Percentiles rank a stretch among this genome's conserved stretches.
phyloP scores from a whole-genome alignment of 306 rosid genomes.

The Senna tora region DNA sequence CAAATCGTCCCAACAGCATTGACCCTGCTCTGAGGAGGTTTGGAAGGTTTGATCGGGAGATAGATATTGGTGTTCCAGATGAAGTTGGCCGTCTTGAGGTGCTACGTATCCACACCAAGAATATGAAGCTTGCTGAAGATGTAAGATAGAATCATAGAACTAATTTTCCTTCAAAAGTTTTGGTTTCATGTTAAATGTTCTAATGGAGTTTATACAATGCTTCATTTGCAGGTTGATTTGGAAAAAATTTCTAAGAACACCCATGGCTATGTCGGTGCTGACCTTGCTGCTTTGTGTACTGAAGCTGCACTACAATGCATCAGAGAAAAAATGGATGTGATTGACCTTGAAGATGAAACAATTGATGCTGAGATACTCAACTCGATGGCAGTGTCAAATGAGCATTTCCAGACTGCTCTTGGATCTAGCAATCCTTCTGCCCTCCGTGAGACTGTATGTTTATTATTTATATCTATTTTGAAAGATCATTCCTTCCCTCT shows the following conservation, averaged over 20 bases:
- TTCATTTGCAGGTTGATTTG: conserved; percentile 58
- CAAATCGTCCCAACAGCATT: conserved; percentile 77
- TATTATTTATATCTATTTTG: not conserved
- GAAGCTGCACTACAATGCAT: conserved; percentile 85
- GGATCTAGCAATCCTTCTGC: conserved; percentile 82
- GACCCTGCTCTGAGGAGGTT: conserved; percentile 80
- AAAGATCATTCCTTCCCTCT: not conserved
- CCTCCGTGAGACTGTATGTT: conserved; percentile 70
- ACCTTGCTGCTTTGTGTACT: conserved; percentile 76
- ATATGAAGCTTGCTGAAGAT: conserved; percentile 80
- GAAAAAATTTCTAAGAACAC: conserved; percentile 72
- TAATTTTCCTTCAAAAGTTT: not conserved
- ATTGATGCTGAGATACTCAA: conserved; percentile 82
- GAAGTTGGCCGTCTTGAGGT: conserved; percentile 80
- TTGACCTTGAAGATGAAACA: conserved; percentile 72
- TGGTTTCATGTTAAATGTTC: not conserved
- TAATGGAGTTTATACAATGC: not conserved
- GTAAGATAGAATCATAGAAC: conserved; percentile 40
- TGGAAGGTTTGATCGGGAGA: conserved; percentile 82
- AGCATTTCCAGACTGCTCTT: conserved; percentile 75
- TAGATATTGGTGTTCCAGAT: conserved; percentile 77
- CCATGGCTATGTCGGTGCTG: conserved; percentile 81
- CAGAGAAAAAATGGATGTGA: conserved; percentile 80
- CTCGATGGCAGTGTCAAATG: conserved; percentile 78
- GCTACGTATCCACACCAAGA: conserved; percentile 79